Evolutionary conservation across 2,329 filamentous ascomycete species (phyloP).

Genomic region (Aspergillus melleus): DNA sequence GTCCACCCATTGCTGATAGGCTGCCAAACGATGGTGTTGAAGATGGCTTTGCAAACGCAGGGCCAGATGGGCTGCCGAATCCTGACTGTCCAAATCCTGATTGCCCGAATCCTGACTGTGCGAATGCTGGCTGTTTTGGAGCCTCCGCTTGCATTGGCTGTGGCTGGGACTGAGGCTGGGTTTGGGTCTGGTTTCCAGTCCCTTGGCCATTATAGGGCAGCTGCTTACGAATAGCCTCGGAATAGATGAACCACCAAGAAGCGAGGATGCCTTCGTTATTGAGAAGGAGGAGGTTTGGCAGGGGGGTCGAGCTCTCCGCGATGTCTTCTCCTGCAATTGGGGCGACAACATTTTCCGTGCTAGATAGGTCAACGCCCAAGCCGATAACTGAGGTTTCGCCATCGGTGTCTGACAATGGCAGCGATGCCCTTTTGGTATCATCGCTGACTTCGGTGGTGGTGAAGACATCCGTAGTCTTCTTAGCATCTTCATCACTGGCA

Average conservation of each 20-base stretch:
- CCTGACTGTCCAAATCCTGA: constrained; percentile 24
- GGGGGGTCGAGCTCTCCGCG: constrained; percentile 72
- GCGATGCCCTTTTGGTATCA: constrained; percentile 72
- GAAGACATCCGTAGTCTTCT: constrained; percentile 66
- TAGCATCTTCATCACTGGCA: constrained; percentile 59
- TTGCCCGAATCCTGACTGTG: constrained; percentile 28
- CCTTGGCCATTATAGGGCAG: constrained; percentile 71
- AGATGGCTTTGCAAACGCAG: constrained; percentile 21
- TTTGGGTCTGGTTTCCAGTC: constrained; percentile 26
- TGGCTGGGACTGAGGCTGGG: constrained; percentile 17
- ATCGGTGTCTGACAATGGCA: constrained; percentile 67
- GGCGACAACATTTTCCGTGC: constrained; percentile 72
- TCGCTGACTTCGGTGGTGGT: constrained; percentile 59
- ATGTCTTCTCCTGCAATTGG: constrained; percentile 79
- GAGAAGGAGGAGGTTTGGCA: constrained; percentile 80
- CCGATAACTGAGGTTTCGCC: constrained; percentile 78
- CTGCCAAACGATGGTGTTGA: constrained; percentile 38
- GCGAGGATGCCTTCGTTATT: constrained; percentile 86
- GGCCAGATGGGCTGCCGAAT: constrained; percentile 34
- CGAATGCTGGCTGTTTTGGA: constrained; percentile 26
- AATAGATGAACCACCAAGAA: constrained; percentile 90
- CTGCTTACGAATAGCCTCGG: constrained; percentile 75
- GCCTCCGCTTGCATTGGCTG: constrained; percentile 13
- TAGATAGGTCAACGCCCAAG: constrained; percentile 78
- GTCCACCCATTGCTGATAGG: constrained; percentile 27